phyloP scores from a whole-genome alignment of 192 early-diverging fungal genomes.

The Dimargaris cristalligena region DNA sequence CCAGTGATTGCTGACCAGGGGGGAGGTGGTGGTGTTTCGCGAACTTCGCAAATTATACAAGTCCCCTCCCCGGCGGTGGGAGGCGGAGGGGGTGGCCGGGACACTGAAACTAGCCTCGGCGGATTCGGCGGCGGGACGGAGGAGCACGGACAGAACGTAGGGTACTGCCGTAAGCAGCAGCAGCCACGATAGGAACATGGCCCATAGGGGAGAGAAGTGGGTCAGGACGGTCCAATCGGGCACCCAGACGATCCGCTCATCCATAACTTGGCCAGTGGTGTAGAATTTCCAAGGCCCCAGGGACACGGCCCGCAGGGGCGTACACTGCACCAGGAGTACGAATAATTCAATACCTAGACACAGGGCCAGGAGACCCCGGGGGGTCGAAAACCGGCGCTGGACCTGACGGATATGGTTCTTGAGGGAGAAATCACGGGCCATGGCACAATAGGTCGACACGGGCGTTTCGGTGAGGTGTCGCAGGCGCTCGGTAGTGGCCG shows the following conservation, averaged over 20 bases:
- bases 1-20: too few species aligned
- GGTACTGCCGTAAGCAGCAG: neutral
- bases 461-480: neutral
- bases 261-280: neutral
- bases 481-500: neutral
- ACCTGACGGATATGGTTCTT: neutral
- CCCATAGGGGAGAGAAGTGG: neutral
- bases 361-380: neutral
- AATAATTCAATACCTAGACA: neutral
- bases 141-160: neutral
- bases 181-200: neutral
- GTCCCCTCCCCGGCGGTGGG: neutral
- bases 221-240: neutral
- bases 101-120: neutral
- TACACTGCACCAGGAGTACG: neutral
- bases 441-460: neutral
- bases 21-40: neutral
- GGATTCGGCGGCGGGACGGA: neutral
- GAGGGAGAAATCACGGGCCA: neutral
- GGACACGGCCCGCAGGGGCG: neutral
- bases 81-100: neutral
- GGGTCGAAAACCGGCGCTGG: neutral
- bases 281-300: neutral
- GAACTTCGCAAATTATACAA: too few species aligned
- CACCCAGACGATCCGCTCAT: neutral